Evolutionary conservation across 495 filamentous ascomycete genomes (phyloP).

Genomic region (Neurospora intermedia): DNA sequence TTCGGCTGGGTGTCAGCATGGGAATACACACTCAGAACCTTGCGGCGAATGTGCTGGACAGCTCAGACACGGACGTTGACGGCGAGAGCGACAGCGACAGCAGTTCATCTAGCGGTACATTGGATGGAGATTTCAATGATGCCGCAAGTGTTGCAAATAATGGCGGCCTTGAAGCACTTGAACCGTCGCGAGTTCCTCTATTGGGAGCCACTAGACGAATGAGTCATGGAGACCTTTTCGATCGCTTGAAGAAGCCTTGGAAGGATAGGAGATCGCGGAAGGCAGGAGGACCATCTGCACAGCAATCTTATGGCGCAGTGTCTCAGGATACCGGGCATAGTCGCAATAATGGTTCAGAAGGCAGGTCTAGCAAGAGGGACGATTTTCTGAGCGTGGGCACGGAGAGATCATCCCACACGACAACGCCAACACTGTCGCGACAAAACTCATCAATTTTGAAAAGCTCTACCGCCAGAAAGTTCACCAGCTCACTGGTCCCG

Average conservation of each 20-base stretch:
- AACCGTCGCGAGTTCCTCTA: slow-evolving; percentile 13
- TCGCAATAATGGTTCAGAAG: neutral
- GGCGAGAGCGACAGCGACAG: slow-evolving; percentile 38
- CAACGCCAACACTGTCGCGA: slow-evolving; percentile 38
- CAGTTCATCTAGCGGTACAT: slow-evolving; percentile 18
- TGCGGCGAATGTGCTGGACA: slow-evolving; percentile 50
- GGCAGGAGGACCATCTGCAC: neutral
- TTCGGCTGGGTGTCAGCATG: slow-evolving; percentile 49
- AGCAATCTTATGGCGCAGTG: slow-evolving; percentile 7
- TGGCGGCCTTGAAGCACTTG: slow-evolving; percentile 11
- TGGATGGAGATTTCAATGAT: slow-evolving; percentile 25
- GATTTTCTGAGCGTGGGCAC: neutral
- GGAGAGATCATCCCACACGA: slow-evolving; percentile 6
- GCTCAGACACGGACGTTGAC: slow-evolving; percentile 25
- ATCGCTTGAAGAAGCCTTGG: slow-evolving; percentile 5
- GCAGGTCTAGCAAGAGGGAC: neutral
- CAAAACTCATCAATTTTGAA: slow-evolving; percentile 41
- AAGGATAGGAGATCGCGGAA: slow-evolving; percentile 10
- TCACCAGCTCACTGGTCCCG: slow-evolving; percentile 66
- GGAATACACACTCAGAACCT: slow-evolving; percentile 72
- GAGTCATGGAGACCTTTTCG: slow-evolving; percentile 26
- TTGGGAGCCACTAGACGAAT: slow-evolving; percentile 19
- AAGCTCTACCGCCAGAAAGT: slow-evolving; percentile 41
- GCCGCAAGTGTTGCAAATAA: slow-evolving; percentile 14
- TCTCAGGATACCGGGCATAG: neutral